Base-by-base conservation (phyloP, 306 rosid genomes). In the Corylus heterophylla region DNA sequence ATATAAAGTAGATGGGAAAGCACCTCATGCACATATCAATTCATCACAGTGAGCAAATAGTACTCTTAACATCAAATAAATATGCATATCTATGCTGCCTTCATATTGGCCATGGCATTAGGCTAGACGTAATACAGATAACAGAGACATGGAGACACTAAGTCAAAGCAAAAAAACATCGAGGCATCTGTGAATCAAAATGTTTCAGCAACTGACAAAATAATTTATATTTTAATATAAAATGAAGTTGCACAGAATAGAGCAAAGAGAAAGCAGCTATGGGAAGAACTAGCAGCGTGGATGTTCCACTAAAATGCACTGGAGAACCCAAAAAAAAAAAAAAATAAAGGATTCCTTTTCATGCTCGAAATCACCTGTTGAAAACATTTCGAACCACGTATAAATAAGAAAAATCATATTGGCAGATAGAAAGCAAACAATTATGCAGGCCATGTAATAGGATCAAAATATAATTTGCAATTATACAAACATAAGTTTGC, bases 1-100 rank as follows among this genome's bases (percentile, higher is more conserved):
- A 64, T 22, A 83, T 25, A 22, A 82, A 59, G 52, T 48, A 51
- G 48, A 58, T 7, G 16, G 45, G 78, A 58, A 35, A 58, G 13
- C 49, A 71, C 63, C 42, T 29, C 70, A 31, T 69, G 37, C 54
- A 77, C 61, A 25, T 8, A 61, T 48, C 47, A 70, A 50, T 51
- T 69, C 29, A 8, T 39, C 13, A 4, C 49, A 16, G 50, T 9
- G 29, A 39, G 29, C 51, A 67, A 67, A 39, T 37, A 47, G 31
- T 67, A 67, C 72, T 67, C 25, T 14, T 37, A 18, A 8, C 7
- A 42, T 16, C 49, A 67, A 67, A 39, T 67, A 5, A 16, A 16
- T 58, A 58, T 67, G 49, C 50, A 17, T 39, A 39, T 18, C 29
- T 13, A 2, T 67, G 70, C 70, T 35, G 3, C 22, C 22, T 64